Evolutionary conservation across 2,329 filamentous ascomycete genomes (phyloP).

Genomic region (Exophiala oligosperma): DNA sequence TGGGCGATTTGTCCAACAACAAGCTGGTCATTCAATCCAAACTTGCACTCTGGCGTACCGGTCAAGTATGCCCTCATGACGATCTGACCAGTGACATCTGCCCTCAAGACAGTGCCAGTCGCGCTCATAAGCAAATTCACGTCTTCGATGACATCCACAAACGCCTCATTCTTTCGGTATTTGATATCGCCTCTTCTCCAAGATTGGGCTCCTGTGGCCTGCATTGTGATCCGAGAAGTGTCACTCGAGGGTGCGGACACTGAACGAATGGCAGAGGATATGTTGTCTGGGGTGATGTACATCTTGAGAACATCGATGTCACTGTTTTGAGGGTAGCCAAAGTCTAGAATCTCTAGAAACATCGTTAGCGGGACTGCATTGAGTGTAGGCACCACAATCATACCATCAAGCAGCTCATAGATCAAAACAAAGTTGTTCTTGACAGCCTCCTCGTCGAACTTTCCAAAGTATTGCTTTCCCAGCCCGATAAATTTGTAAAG

Average conservation of each 20-base stretch:
- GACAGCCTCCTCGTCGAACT: constrained; percentile 98
- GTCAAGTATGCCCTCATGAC: constrained; percentile 97
- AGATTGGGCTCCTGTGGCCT: constrained; percentile 93
- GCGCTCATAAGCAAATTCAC: constrained; percentile 99
- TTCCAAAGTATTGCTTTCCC: constrained; percentile 95
- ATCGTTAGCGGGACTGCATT: constrained; percentile 1
- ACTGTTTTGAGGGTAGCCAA: constrained; percentile 98
- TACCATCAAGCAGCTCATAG: constrained; percentile 93
- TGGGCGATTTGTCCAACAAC: constrained; percentile 78
- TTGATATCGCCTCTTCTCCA: constrained; percentile 98
- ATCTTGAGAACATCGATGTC: constrained; percentile 99
- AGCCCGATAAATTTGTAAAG: constrained; percentile 87
- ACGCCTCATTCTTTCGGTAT: constrained; percentile 98
- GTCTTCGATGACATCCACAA: constrained; percentile 98
- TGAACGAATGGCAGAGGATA: constrained; percentile 71
- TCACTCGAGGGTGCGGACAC: constrained; percentile 61
- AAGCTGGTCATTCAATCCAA: constrained; percentile 92
- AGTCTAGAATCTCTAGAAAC: constrained; percentile 85
- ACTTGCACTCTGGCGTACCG: constrained; percentile 97
- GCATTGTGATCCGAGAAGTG: constrained; percentile 98
- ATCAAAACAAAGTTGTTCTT: constrained; percentile 99
- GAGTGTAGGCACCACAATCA: constrained; percentile 26
- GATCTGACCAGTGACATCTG: constrained; percentile 95
- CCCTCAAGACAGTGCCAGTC: constrained; percentile 87
- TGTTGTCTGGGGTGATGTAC: constrained; percentile 99